Evolutionary conservation across 352 stramenopile species (phyloP).

Genomic region (Phytophthora tentaculata): DNA sequence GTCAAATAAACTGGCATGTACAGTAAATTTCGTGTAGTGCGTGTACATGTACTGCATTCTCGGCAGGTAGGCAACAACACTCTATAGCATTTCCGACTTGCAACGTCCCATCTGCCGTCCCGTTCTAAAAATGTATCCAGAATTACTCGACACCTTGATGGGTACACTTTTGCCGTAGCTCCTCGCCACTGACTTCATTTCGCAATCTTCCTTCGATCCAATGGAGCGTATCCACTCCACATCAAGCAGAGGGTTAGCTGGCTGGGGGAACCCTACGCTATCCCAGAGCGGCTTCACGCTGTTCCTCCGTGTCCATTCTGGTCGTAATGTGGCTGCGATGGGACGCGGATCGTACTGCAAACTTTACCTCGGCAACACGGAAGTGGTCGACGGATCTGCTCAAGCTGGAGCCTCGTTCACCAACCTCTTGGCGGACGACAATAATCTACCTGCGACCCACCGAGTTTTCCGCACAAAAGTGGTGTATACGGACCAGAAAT

Average conservation of each 20-base stretch:
- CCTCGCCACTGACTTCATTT: slow-evolving; percentile 16
- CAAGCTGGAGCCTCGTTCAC: slow-evolving; percentile 35
- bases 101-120: not conserved
- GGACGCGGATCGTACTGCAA: slow-evolving; percentile 68
- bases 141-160: slow-evolving; percentile 20
- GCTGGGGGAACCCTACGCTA: slow-evolving; percentile 32
- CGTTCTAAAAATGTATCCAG: not conserved
- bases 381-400: slow-evolving; percentile 48
- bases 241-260: slow-evolving; percentile 26
- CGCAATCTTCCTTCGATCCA: slow-evolving; percentile 10
- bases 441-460: slow-evolving; percentile 27
- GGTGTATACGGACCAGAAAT: slow-evolving; percentile 41
- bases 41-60: not conserved
- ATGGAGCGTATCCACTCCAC: slow-evolving; percentile 29
- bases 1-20: slow-evolving; percentile 9
- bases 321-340: slow-evolving; percentile 49
- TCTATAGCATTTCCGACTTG: not conserved
- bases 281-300: slow-evolving; percentile 47
- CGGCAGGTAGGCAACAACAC: not conserved
- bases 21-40: not conserved
- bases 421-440: slow-evolving; percentile 22
- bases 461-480: slow-evolving; percentile 69
- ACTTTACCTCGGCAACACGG: slow-evolving; percentile 64
- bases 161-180: slow-evolving; percentile 26
- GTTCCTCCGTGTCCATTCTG: slow-evolving; percentile 71